These are phyloP conservation scores for Penicillium bovifimosum DNA, from an alignment of 495 filamentous ascomycete species.

Conservation along the genomic window DNA sequence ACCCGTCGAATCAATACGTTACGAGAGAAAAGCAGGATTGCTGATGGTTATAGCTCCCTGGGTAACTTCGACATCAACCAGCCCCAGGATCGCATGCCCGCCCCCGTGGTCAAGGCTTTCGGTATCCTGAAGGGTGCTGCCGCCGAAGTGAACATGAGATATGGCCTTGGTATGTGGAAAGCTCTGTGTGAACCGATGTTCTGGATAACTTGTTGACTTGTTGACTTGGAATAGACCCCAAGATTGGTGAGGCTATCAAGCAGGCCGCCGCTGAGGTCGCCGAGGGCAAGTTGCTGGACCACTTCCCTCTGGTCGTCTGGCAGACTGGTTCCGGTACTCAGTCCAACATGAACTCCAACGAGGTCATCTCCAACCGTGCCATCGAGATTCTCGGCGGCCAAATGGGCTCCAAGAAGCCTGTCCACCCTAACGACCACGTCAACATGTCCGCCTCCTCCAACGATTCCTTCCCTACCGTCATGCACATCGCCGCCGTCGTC, in stretches of 20 bases:
- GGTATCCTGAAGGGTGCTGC: constrained; percentile 97
- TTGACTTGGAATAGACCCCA: constrained; percentile 56
- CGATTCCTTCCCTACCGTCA: constrained; percentile 98
- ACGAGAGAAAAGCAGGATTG: neutral
- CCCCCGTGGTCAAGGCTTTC: constrained; percentile 85
- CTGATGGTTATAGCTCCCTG: constrained; percentile 56
- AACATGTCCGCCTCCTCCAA: constrained; percentile 99
- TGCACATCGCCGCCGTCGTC: constrained; percentile 97
- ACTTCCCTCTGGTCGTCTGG: constrained; percentile 99
- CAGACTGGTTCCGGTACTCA: constrained; percentile 98
- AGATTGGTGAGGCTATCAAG: constrained; percentile 88
- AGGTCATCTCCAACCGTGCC: constrained; percentile 98
- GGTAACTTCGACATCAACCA: constrained; percentile 99
- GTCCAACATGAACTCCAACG: constrained; percentile 99
- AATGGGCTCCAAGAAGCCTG: constrained; percentile 95
- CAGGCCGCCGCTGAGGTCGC: constrained; percentile 92
- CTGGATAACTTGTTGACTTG: neutral
- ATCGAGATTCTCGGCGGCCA: constrained; percentile 94
- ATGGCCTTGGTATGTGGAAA: constrained; percentile 72
- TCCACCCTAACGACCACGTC: constrained; percentile 98
- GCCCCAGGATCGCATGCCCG: constrained; percentile 97
- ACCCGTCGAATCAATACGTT: constrained; percentile 3
- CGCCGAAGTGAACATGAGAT: constrained; percentile 92
- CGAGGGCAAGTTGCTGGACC: constrained; percentile 87
- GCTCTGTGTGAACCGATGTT: neutral